Percentiles rank a stretch among this genome's conserved stretches.
phyloP scores from a whole-genome alignment of 2,329 filamentous ascomycete species.

The Sclerotinia spermophila region DNA sequence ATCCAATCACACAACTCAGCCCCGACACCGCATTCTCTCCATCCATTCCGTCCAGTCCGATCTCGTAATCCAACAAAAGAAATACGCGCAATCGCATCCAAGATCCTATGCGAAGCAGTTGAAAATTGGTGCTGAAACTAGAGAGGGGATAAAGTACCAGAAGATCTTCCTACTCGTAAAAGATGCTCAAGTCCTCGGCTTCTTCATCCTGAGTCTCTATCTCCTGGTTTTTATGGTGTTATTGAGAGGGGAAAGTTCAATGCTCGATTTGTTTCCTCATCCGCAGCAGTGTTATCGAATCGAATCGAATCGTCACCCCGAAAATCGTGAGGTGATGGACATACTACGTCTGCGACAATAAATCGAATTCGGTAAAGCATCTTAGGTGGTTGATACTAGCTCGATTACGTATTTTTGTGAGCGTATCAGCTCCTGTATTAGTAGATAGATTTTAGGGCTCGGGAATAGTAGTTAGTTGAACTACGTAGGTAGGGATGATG shows the following conservation, averaged over 20 bases:
- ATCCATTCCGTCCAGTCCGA: slow-evolving; percentile 28
- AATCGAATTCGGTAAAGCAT: background rate
- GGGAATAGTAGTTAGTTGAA: no score
- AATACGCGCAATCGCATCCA: slow-evolving; percentile 47
- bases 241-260: slow-evolving; percentile 11
- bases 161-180: background rate
- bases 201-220: no score
- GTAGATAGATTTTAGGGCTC: no score
- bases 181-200: background rate
- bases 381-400: background rate
- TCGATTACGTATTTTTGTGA: background rate
- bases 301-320: slow-evolving; percentile 21
- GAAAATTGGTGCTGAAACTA: slow-evolving; percentile 48
- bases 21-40: slow-evolving; percentile 37
- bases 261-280: background rate
- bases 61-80: slow-evolving; percentile 33
- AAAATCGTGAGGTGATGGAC: slow-evolving; percentile 5
- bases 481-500: background rate
- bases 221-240: background rate
- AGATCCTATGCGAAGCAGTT: slow-evolving; percentile 46
- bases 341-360: slow-evolving; percentile 23
- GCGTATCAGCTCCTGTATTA: background rate
- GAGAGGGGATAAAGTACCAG: no score
- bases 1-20: slow-evolving; percentile 57
- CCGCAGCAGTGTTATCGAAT: slow-evolving; percentile 18